Base-by-base conservation (phyloP, 345 rosid genomes). In the Microthlaspi erraticum region DNA sequence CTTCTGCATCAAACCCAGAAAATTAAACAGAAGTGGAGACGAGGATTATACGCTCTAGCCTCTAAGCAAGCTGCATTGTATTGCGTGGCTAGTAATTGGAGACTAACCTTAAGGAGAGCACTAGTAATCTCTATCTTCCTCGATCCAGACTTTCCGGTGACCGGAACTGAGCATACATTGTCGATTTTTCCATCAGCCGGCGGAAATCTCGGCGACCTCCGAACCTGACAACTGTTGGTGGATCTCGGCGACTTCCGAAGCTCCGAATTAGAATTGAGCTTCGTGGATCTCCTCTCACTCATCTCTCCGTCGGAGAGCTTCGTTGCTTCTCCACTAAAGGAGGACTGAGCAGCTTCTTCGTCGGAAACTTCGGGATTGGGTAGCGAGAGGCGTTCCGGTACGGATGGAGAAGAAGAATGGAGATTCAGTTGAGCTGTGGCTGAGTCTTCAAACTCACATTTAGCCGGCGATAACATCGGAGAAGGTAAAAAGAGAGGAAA, bases 1-100 rank as follows among this genome's bases (percentile, higher is more conserved):
- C 20, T 68, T 55, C 80, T 80, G 78, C 79, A 78, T 7, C 65
- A 77, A 34, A 17, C 2, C 16, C n/a, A 70, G 39, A n/a, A 75
- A 56, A 8, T 19, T 31, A 20, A 16, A 7, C 2, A 16, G 11
- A 45, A 45, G 10, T 0, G 18, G 58, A 45, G 45, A 68, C 11
- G 38, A 57, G 1, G 29, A 57, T 23, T 58, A 10, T 16, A 11
- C 64, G 5, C n/a, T 52, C 33, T 32, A 29, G n/a, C 58, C 10
- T 51, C 31, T 14, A 55, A 53, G 10, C 46, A 48, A 73, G 66
- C 52, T 64, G 32, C 65, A 64, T 48, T 52, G 31, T 39, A 64
- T 29, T 29, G 14, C 13, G 3, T 17, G 44, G 4, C 20, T 55
- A 44, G 34, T 43, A 8, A 1, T 8, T 11, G 33, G 32, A 16